Conservation (phyloP, 106 monocot species). For the Posidonia australis region DNA sequence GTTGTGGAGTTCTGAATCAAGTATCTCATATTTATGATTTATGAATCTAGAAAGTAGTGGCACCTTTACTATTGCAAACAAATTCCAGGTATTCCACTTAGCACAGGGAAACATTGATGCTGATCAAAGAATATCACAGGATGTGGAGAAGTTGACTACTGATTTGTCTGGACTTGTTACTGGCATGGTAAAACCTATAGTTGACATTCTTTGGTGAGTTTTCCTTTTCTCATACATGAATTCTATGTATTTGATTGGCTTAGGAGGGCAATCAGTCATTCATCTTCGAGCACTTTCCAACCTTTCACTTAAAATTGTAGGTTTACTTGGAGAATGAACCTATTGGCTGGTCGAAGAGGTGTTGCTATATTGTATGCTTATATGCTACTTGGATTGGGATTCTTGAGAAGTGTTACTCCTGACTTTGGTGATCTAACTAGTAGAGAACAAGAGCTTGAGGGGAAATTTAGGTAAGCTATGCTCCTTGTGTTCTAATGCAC, state of each 20-base stretch:
- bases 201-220: conserved; percentile 91
- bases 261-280: too few relatives aligned
- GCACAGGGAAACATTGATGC: conserved; percentile 74
- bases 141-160: conserved; percentile 79
- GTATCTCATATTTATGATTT: too few relatives aligned
- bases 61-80: too few relatives aligned
- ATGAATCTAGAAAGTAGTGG: too few relatives aligned
- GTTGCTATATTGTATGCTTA: conserved; percentile 88
- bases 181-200: conserved; percentile 87
- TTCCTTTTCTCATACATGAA: background rate
- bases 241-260: background rate
- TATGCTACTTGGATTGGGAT: conserved; percentile 85
- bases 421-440: conserved; percentile 86
- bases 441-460: conserved; percentile 91
- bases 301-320: conserved; percentile 17
- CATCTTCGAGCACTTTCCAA: too few relatives aligned
- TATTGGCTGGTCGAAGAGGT: conserved; percentile 83
- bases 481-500: background rate
- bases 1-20: too few relatives aligned
- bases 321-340: conserved; percentile 99
- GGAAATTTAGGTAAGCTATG: conserved; percentile 60
- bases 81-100: conserved; percentile 66
- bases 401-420: conserved; percentile 75
- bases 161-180: conserved; percentile 78
- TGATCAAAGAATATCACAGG: conserved; percentile 87